phyloP scores from a whole-genome alignment of 257 asterid species.

The Lantana camara region DNA sequence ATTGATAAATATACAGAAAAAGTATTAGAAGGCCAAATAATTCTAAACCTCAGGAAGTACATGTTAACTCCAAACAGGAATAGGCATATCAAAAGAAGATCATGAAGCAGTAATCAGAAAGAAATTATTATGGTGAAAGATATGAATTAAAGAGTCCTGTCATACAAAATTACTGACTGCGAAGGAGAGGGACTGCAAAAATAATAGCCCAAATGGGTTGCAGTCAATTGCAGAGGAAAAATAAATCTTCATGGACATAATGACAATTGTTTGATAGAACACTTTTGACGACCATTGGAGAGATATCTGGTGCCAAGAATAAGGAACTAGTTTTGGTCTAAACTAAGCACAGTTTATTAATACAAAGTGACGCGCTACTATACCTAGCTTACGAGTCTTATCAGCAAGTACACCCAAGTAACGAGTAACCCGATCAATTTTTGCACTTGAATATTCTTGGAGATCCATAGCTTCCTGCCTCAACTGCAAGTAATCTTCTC shows the following conservation, averaged over 20 bases:
- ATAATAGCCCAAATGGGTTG: conserved; percentile 7
- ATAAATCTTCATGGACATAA: conserved; percentile 6
- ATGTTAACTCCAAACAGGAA: conserved; percentile 9
- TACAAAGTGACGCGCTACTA: conserved; percentile 20
- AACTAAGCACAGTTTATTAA: conserved; percentile 3
- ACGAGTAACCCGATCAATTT: conserved; percentile 90
- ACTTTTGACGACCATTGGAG: conserved; percentile 19
- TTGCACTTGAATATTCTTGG: conserved; percentile 94
- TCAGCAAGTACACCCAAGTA: conserved; percentile 97
- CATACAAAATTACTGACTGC: conserved; percentile 18
- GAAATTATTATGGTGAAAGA: conserved; percentile 17
- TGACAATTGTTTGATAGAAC: conserved; percentile 8
- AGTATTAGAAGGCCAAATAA: conserved; percentile 6
- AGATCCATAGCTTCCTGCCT: conserved; percentile 93
- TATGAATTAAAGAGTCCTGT: conserved; percentile 21
- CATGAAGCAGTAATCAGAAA: conserved; percentile 22
- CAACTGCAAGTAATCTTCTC: conserved; percentile 78
- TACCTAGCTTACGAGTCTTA: conserved; percentile 89
- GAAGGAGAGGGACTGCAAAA: conserved; percentile 24
- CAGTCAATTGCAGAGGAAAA: conserved; percentile 11
- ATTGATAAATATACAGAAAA: conserved; percentile 1
- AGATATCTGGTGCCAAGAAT: conserved; percentile 11
- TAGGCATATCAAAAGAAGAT: conserved; percentile 19
- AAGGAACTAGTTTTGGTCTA: conserved; percentile 1
- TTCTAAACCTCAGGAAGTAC: conserved; percentile 23